Base-by-base conservation (phyloP, 768 basidiomycete genomes). In the Nidularia pulvinata region DNA sequence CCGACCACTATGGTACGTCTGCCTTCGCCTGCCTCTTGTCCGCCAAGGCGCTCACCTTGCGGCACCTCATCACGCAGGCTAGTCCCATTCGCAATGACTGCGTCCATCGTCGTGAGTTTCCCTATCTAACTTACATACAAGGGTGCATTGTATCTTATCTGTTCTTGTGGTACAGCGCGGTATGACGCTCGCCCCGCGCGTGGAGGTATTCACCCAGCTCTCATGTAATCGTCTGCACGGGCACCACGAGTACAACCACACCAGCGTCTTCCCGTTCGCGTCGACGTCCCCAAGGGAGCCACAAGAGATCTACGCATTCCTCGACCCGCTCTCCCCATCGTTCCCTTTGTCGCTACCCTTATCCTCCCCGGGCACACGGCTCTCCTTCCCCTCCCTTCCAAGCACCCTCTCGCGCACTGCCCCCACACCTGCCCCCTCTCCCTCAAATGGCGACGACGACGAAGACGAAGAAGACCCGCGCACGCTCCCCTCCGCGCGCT, bases 111-210 rank as follows among this genome's bases (percentile, higher is more conserved):
- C 44, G 90, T 92, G 62, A 66, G 84, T 76, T 6, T 48, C n/a
- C 32, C n/a, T 48, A 35, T 48, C n/a, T 14, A 11, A 16, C 33
- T 22, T 25, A 22, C 33, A 37, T 16, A 37, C 25, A 25, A 25
- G 25, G 25, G 25, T 25, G 25, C 25, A 49, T 42, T 48, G 43
- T 43, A 50, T 25, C 57, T 59, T 42, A 53, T 54, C 57, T 47
- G 37, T 33, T 46, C 13, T 51, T 49, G 43, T 50, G 43, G 47
- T 55, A n/a, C 59, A 93, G 91, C 88, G 89, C 33, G 89, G 88
- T 43, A 90, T 93, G 87, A 93, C 91, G 3, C 70, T 90, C 33
- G 89, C 89, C 11, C 85, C 91, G 19, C 82, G 91, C 48, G 84
- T 93, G 13, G 85, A 91, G 69, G 83, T 93, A 32, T 90, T 83